These are phyloP conservation scores for Castanospermum australe DNA, from an alignment of 306 rosid species.

Conservation along the genomic window DNA sequence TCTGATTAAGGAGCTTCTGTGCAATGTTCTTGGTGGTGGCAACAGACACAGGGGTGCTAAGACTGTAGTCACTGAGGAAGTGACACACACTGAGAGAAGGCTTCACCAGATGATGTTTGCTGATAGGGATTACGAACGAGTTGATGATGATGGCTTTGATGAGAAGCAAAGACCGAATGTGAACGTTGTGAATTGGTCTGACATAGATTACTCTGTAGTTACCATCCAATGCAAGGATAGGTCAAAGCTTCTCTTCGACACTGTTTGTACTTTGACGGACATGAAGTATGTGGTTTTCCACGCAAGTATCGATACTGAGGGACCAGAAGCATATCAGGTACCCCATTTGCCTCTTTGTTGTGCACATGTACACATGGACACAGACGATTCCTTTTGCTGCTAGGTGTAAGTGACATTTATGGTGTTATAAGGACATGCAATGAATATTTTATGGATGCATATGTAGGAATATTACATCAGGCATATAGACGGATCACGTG, in stretches of 20 bases:
- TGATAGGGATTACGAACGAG: constrained; percentile 82
- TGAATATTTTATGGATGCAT: constrained; percentile 27
- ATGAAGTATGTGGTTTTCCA: constrained; percentile 96
- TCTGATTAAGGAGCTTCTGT: constrained; percentile 58
- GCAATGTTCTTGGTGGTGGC: constrained; percentile 91
- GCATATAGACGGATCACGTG: constrained; percentile 94
- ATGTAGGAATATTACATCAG: constrained; percentile 86
- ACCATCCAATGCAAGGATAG: constrained; percentile 78
- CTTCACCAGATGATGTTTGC: constrained; percentile 99
- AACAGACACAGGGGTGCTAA: constrained; percentile 65
- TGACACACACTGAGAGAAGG: constrained; percentile 80
- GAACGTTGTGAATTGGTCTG: constrained; percentile 76
- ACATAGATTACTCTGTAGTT: constrained; percentile 84
- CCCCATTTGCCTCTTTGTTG: not conserved
- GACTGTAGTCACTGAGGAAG: constrained; percentile 70
- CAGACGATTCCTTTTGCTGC: constrained; percentile 6
- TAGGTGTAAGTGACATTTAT: not conserved
- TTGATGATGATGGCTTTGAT: constrained; percentile 43
- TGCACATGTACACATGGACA: not conserved
- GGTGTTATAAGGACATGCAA: constrained; percentile 12
- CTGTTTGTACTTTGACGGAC: constrained; percentile 94
- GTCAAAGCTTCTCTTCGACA: constrained; percentile 91
- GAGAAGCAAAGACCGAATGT: constrained; percentile 81
- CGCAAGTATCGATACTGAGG: constrained; percentile 80
- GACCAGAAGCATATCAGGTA: constrained; percentile 94